Evolutionary conservation across 2,329 filamentous ascomycete genomes (phyloP).

Genomic region (Juglanconis sp.): DNA sequence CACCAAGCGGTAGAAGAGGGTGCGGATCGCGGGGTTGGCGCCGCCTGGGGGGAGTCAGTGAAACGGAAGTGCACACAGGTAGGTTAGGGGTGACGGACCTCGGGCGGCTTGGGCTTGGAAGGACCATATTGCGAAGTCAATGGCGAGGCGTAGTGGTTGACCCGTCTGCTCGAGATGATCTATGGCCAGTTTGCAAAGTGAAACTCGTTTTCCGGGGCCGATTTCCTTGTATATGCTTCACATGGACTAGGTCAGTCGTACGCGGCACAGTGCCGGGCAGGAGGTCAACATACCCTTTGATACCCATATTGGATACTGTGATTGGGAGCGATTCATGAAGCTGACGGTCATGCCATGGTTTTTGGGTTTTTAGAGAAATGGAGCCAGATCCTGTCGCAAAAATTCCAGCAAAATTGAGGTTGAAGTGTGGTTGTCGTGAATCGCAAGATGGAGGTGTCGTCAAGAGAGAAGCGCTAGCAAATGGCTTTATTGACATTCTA

Average conservation of each 20-base stretch:
- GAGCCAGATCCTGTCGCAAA: neutral
- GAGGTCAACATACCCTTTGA: constrained; percentile 52
- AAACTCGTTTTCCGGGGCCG: constrained; percentile 72
- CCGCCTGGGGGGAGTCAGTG: constrained; percentile 53
- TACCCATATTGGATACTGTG: constrained; percentile 50
- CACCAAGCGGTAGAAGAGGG: constrained; percentile 86
- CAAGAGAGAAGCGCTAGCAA: constrained; percentile 1
- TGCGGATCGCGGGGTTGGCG: constrained; percentile 83
- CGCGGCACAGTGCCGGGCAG: neutral
- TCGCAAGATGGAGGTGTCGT: neutral
- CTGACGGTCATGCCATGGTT: constrained; percentile 9
- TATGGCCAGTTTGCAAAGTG: constrained; percentile 78
- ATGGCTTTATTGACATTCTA: constrained; percentile 28
- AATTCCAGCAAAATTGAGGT: neutral
- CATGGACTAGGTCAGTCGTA: neutral
- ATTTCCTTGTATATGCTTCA: constrained; percentile 85
- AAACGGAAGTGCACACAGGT: constrained; percentile 9
- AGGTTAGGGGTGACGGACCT: constrained; percentile 40
- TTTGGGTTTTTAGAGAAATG: neutral
- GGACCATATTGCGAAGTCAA: constrained; percentile 96
- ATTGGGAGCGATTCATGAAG: neutral
- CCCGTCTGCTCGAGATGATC: constrained; percentile 69
- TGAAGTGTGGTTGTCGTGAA: neutral
- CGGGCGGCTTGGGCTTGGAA: constrained; percentile 86
- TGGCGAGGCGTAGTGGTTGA: constrained; percentile 77